Percentiles rank a stretch among this genome's conserved stretches.
These are phyloP conservation scores for Phascolomyces articulosus DNA, from an alignment of 371 early-diverging fungal species.

Conservation along the genomic window DNA sequence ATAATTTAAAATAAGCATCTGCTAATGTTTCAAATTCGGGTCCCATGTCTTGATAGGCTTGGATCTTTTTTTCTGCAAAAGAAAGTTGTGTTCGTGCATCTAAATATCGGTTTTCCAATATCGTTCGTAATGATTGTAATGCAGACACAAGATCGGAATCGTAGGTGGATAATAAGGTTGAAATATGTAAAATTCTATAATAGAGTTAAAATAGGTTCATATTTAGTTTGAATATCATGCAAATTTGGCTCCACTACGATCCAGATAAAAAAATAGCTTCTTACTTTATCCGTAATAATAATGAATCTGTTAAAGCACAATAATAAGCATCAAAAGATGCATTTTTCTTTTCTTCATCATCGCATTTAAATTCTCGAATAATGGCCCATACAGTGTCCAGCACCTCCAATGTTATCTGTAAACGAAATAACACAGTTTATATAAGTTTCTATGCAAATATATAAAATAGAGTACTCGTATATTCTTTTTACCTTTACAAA, in stretches of 20 bases:
- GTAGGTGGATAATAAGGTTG: constrained; percentile 11
- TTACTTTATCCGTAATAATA: constrained; percentile 19
- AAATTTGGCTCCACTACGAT: neutral
- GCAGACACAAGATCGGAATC: constrained; percentile 8
- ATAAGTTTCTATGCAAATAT: too few relatives aligned
- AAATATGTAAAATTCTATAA: constrained; percentile 15
- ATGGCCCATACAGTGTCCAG: constrained; percentile 15
- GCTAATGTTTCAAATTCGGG: constrained; percentile 23
- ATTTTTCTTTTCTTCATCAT: constrained; percentile 12
- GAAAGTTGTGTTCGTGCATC: constrained; percentile 15
- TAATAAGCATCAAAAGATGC: constrained; percentile 17
- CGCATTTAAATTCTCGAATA: constrained; percentile 6
- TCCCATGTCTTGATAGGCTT: constrained; percentile 16
- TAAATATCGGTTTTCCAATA: constrained; percentile 8
- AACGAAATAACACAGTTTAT: too few relatives aligned
- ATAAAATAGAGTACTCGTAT: too few relatives aligned
- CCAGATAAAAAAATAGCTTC: neutral
- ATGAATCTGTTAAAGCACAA: constrained; percentile 11
- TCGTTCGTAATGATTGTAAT: constrained; percentile 12
- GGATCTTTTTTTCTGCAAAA: constrained; percentile 10
- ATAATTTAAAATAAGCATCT: constrained; percentile 11
- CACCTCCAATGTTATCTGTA: constrained; percentile 11
- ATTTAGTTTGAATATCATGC: neutral
- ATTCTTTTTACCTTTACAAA: constrained; percentile 12
- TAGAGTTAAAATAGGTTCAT: neutral